Evolutionary conservation across 2,329 filamentous ascomycete species (phyloP), one percentile per base, ranked within the genome.

Genomic region (Colletotrichum gigasporum): DNA sequence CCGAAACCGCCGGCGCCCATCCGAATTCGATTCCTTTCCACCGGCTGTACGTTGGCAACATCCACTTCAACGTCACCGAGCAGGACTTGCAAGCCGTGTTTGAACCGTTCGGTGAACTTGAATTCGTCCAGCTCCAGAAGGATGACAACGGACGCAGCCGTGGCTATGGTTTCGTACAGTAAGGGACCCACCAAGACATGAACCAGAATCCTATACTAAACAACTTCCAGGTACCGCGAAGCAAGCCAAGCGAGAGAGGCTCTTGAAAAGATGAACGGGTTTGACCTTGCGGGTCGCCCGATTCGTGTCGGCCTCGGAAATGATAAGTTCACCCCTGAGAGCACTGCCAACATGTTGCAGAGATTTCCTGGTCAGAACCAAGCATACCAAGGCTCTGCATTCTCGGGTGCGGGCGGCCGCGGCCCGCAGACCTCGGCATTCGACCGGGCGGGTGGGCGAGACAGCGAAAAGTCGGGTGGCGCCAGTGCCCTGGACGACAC

Each of bases 271-370:
- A 97, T 99, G 95, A 99, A 99, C 80, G 94, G 95, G 69, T 99
- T 98, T 82, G 96, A 98, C 81, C 90, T 99, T 71, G 96, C 96
- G 73, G 94, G 94, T 80, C 94, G 96, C 77, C 94, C 94, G 69
- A 98, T 99, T 78, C 94, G 96, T 76, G 96, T 99, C 79, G 96
- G 96, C 80, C 93, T 99, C 83, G 96, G 96, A 81, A 99, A 97
- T 84, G 96, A 99, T 92, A 98, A 98, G 88, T 98, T 98, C 82
- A 98, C 94, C 80, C 92, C 94, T 75, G 96, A 98, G 83, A 96
- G 94, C 80, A 97, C 93, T 80, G 91, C 93, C 78, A 94, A 93
- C 81, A 88, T 97, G 76, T 84, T 97, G 75, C 93, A 96, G 83
- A 93, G 93, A 81, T 96, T 97, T 84, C 91, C 93, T 78, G 91